Evolutionary conservation across 768 basidiomycete species (phyloP), one percentile per base, ranked within the genome.

Genomic region (Hortiboletus campestris): DNA sequence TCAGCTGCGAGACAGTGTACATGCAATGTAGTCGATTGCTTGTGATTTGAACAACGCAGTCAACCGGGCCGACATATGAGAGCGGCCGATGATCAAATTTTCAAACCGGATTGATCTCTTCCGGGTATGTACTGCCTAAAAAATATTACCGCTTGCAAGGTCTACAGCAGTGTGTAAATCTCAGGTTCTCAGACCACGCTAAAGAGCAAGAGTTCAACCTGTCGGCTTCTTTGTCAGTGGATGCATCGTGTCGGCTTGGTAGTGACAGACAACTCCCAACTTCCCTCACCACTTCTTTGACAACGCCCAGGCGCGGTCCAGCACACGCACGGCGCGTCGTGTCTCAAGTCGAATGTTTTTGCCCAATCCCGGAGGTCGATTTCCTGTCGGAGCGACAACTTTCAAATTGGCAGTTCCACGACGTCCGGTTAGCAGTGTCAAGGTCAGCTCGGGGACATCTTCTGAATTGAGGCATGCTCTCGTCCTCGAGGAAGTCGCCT

Each of bases 351-450:
- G 41, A 78, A 67, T 80, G 55, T 80, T 72, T 61, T 73, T 84
- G 44, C 76, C 79, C 35, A 62, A 65, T 19, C 60, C 74, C 17
- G 58, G 63, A 53, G 82, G 82, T n/a, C 76, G 68, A 13, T 84
- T 78, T 69, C 73, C 78, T 8, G 84, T 87, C 6, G 84, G 83
- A n/a, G 74, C 82, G 20, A 83, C 80, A 9, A 82, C 83, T 2
- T 84, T 86, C 56, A 74, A 72, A 32, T 67, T 79, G n/a, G 73
- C 80, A 41, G 75, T 81, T 32, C 68, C 68, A 32, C 72, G 73
- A 17, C 69, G 67, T 39, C 42, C 68, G 9, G 64, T 84, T 46
- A 79, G 84, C 32, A 65, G 63, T 51, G 70, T 74, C 31, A 80
- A 73, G 62, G 69, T 78, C 44, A 72, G 63, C 45, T 51, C 36